Base-by-base conservation (phyloP, 75 land plant genomes). In the Sequoiadendron giganteum region DNA sequence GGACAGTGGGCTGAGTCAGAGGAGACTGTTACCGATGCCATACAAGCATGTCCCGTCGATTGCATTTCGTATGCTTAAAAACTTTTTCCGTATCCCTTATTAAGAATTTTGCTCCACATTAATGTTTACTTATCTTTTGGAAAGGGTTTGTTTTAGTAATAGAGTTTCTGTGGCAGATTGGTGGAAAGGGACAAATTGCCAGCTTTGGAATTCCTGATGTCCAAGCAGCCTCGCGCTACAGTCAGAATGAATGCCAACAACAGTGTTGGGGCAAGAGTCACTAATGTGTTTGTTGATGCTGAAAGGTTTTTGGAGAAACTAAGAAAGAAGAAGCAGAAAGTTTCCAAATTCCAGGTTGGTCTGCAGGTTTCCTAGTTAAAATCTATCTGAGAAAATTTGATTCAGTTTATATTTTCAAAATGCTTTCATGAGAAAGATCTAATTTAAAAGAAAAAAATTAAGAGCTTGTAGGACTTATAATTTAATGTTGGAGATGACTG, bases 1-100 rank as follows among this genome's bases (percentile, higher is more conserved):
- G 95, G 90, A 0, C 99, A 98, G 85, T 98, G 99, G 99, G 99
- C 95, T 45, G 99, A 98, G 87, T 91, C 97, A 18, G 94, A 95
- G 65, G 85, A 90, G 80, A 92, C 92, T 43, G 92, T 97, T 43
- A 89, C 87, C 1, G 95, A 95, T 54, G 99, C 99, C 15, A 96
- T 98, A 6, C 92, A 89, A 61, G 88, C 97, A 10, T 98, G 99
- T 77, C 99, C 99, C 3, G 99, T 98, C 19, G 99, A 98, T 85
- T 98, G 99, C 91, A 98, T 98, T 89, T 96, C 96, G 99, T 98
- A 93, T 86, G 95, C 36, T 25, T 5, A 5, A 48, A 10, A 14
- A 3, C 14, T 30, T 16, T 68, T 47, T 38, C 25, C 28, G 5
- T 61, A 21, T 61, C 28, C 5, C 68, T 61, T 19, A 19, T 25